Base-by-base conservation (phyloP, 441 rosid genomes). In the Flueggea neowawraea region DNA sequence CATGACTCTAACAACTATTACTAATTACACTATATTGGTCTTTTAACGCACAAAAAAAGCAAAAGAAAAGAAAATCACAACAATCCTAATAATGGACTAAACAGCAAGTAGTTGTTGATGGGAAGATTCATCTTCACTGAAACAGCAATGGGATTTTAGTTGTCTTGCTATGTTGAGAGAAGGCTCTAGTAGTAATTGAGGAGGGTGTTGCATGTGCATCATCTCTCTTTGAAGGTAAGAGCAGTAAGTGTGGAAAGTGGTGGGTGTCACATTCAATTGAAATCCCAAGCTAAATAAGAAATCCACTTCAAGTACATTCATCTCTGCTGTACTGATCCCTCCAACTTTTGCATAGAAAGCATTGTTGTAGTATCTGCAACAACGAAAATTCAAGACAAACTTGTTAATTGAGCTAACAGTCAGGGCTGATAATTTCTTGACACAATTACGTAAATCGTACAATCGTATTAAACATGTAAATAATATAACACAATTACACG, bases 231-330 rank as follows among this genome's bases (percentile, higher is more conserved):
- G 89, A 32, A 89, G 90, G 75, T 80, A 74, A 58, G 76, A 66
- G 65, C 71, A 78, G 65, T 92, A 87, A 13, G 81, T 73, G 60
- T 84, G 78, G 71, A 82, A 92, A 3, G 84, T 76, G 45, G 79
- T 56, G 36, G 89, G 90, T 43, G 85, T 82, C 72, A 92, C 90
- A 63, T 86, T 88, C 66, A 92, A 77, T 54, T 84, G 74, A 82
- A 92, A 92, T 3, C 89, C 90, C 47, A 92, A 59, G 17, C 91
- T 91, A 58, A 92, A 92, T 45, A 92, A 74, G 71, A 89, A 89
- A 61, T 92, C 98, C 69, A 92, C 75, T 60, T 92, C 96, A 64
- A 92, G 94, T 73, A 89, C 47, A 67, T 92, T 92, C 87, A 89
- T 92, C 71, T 92, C 98, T 58, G 71, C 73, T 44, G 71, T 89